Percentiles rank a stretch among this genome's conserved stretches.
phyloP scores from a whole-genome alignment of 2,329 filamentous ascomycete species.

The Sporothrix curviconia region DNA sequence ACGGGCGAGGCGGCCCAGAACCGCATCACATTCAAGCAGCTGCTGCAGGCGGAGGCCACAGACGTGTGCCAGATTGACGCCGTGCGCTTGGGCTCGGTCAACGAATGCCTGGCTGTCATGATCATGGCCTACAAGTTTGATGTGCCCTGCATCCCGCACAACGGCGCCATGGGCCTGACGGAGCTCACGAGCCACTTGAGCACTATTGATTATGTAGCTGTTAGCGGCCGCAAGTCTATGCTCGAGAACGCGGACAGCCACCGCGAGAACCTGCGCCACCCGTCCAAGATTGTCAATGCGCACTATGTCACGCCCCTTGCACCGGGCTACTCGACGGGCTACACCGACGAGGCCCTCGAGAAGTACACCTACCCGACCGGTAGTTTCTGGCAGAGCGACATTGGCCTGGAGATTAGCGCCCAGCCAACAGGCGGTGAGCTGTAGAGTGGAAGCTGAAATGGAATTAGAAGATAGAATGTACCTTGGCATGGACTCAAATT shows the following conservation, averaged over 20 bases:
- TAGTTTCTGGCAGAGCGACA: conserved; percentile 9
- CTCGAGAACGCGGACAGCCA: conserved; percentile 90
- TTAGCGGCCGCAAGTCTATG: conserved; percentile 72
- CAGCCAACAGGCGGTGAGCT: conserved; percentile 12
- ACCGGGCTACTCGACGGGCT: conserved; percentile 55
- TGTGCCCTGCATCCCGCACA: conserved; percentile 82
- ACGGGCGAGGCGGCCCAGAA: conserved; percentile 96
- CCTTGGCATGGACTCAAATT: neutral
- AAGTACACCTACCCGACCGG: conserved; percentile 13
- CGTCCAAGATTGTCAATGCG: conserved; percentile 70
- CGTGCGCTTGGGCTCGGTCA: conserved; percentile 82
- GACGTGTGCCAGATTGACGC: conserved; percentile 88
- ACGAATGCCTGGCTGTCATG: conserved; percentile 84
- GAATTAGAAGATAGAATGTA: neutral
- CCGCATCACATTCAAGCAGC: conserved; percentile 91
- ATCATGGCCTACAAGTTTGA: conserved; percentile 74
- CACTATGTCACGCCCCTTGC: conserved; percentile 81
- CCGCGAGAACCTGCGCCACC: conserved; percentile 87
- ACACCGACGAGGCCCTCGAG: conserved; percentile 10
- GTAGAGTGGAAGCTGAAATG: neutral
- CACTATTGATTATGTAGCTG: conserved; percentile 87
- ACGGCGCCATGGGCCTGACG: conserved; percentile 75
- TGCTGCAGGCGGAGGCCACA: conserved; percentile 71
- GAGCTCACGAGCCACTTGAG: conserved; percentile 91
- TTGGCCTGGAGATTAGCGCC: conserved; percentile 6